Evolutionary conservation across 2,329 filamentous ascomycete species (phyloP).

Genomic region (Fusarium miscanthi): DNA sequence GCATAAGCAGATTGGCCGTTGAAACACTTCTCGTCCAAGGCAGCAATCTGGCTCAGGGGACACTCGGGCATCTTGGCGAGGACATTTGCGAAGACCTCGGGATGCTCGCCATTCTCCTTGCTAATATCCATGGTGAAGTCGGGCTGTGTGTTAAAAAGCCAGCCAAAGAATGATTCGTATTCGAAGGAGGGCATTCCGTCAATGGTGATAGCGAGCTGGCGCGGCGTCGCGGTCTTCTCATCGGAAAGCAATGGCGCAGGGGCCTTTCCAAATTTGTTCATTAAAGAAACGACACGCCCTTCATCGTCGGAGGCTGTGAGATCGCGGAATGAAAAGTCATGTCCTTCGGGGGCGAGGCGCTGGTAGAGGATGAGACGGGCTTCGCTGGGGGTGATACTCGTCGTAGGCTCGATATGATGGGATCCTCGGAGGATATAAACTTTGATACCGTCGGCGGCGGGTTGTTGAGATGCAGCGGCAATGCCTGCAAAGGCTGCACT

Average conservation of each 20-base stretch:
- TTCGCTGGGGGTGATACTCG: slow-evolving; percentile 63
- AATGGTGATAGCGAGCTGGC: slow-evolving; percentile 69
- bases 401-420: slow-evolving; percentile 47
- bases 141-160: slow-evolving; percentile 50
- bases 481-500: slow-evolving; percentile 53
- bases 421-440: slow-evolving; percentile 63
- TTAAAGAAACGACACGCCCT: slow-evolving; percentile 64
- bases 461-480: slow-evolving; percentile 53
- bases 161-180: slow-evolving; percentile 56
- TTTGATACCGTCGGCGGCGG: slow-evolving; percentile 61
- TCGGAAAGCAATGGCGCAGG: slow-evolving; percentile 62
- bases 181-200: slow-evolving; percentile 65
- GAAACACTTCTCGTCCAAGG: slow-evolving; percentile 60
- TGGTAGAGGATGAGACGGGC: slow-evolving; percentile 70
- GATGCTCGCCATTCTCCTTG: slow-evolving; percentile 56
- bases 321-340: slow-evolving; percentile 61
- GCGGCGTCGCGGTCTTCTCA: slow-evolving; percentile 49
- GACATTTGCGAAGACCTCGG: slow-evolving; percentile 55
- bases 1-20: slow-evolving; percentile 55
- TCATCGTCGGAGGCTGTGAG: slow-evolving; percentile 54
- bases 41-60: slow-evolving; percentile 53
- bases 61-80: slow-evolving; percentile 53
- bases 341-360: slow-evolving; percentile 61
- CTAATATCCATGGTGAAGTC: slow-evolving; percentile 63
- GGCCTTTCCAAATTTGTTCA: slow-evolving; percentile 70